These are phyloP conservation scores for Extremus antarcticus DNA, from an alignment of 495 filamentous ascomycete species.

Conservation along the genomic window DNA sequence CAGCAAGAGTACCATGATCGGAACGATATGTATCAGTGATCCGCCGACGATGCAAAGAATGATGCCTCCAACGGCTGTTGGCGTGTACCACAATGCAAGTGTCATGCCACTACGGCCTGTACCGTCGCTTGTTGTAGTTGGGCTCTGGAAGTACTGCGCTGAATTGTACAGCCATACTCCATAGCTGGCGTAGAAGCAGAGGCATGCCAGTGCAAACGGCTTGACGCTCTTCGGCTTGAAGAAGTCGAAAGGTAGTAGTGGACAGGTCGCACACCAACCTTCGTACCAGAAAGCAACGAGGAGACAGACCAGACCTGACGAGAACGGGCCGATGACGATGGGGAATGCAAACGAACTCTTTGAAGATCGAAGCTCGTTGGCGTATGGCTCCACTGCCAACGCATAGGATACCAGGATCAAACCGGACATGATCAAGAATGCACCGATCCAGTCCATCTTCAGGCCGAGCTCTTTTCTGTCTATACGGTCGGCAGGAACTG, in stretches of 20 bases:
- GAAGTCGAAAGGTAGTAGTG: conserved; percentile 64
- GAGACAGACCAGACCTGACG: conserved; percentile 48
- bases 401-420: conserved; percentile 66
- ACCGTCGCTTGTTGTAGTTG: conserved; percentile 53
- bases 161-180: conserved; percentile 75
- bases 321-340: conserved; percentile 53
- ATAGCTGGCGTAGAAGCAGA: conserved; percentile 67
- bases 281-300: conserved; percentile 57
- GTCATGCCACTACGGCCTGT: conserved; percentile 47
- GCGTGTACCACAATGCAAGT: conserved; percentile 68
- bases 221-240: conserved; percentile 65
- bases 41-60: conserved; percentile 62
- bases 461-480: conserved; percentile 38
- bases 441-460: conserved; percentile 65
- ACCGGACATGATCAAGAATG: conserved; percentile 52
- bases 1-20: conserved; percentile 57
- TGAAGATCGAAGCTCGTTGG: conserved; percentile 44
- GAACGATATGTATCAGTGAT: conserved; percentile 62
- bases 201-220: conserved; percentile 52
- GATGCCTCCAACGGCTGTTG: conserved; percentile 66
- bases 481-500: conserved; percentile 53
- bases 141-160: conserved; percentile 46
- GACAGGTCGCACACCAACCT: conserved; percentile 60
- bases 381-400: conserved; percentile 43
- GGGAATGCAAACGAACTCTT: conserved; percentile 50